Evolutionary conservation across 352 stramenopile species (phyloP), one percentile per base, ranked within the genome.

Genomic region (Pythium insidiosum): DNA sequence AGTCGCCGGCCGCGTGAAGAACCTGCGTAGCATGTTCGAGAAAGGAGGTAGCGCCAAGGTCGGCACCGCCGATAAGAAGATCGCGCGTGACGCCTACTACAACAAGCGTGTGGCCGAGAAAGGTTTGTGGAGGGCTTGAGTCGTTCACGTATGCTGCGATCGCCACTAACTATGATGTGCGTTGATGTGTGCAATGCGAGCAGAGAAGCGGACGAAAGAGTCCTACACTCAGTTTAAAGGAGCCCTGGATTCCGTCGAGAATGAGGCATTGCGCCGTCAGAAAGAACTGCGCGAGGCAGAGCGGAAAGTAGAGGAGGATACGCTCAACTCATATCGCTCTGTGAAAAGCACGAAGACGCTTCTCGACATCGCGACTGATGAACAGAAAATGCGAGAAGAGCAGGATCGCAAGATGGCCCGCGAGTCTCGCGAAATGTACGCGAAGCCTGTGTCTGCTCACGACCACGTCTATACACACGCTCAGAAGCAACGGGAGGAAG

Each of bases 21-120:
- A 74, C 40, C 46, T 86, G 35, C 73, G 73, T 38, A 67, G 58
- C 36, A 86, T 80, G 73, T 86, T 86, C 58, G 44, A 59, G 43
- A 59, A 59, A 38, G 43, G 22, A 38, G 24, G 22, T 20, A 51
- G 41, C 41, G 38, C 30, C 30, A 22, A 33, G 28, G 50, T 47
- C 22, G 28, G 38, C 26, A 58, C 48, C 43, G 38, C 50, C 13
- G 43, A 58, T 37, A 47, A 50, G 42, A 56, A 56, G 41, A 26
- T 56, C n/a, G 49, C 49, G 26, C 49, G 35, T 22, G 49, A 56
- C 28, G 39, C 47, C 29, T 47, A 47, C 41, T 56, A 46, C 35
- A 56, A 56, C 49, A 50, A 50, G 43, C 50, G 50, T 23, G 23
- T 29, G 6, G 37, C 35, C 36, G 50, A 58, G 24, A 58, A 51